These are phyloP conservation scores for Dicorynia guianensis DNA, from an alignment of 306 rosid genomes.

Conservation along the genomic window DNA sequence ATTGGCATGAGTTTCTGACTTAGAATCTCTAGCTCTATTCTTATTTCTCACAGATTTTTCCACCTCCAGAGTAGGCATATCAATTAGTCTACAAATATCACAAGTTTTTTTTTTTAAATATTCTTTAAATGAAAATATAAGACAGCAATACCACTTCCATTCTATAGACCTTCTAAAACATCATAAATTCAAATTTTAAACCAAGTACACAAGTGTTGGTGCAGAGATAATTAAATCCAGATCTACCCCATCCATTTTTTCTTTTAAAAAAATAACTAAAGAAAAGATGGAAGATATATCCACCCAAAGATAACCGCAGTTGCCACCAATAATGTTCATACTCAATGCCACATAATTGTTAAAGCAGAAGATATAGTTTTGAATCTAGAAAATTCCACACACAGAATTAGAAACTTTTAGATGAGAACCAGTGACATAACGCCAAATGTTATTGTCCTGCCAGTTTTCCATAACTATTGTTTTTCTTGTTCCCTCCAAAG, in stretches of 20 bases:
- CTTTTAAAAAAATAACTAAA: background rate
- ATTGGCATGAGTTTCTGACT: too few species aligned
- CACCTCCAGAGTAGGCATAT: too few species aligned
- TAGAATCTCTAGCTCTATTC: too few species aligned
- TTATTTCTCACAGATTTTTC: too few species aligned
- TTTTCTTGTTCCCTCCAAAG: background rate
- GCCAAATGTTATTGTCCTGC: background rate
- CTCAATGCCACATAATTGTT: background rate
- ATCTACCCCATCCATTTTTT: background rate
- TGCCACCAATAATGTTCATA: background rate
- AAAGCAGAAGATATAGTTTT: background rate
- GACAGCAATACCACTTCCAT: too few species aligned
- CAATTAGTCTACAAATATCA: too few species aligned
- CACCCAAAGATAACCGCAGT: background rate
- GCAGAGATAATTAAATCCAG: slow-evolving; percentile 1
- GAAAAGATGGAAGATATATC: background rate
- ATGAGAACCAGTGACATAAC: background rate
- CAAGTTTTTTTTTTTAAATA: too few species aligned
- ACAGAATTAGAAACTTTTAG: background rate
- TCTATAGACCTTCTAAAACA: slow-evolving; percentile 12
- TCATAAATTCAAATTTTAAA: background rate
- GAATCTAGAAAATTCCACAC: background rate
- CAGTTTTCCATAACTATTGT: background rate
- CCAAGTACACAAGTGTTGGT: background rate
- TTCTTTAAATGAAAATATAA: too few species aligned